Percentiles rank a stretch among this genome's conserved stretches.
These are phyloP conservation scores for Xylaria sp. DNA, from an alignment of 2,329 filamentous ascomycete genomes.

Conservation along the genomic window DNA sequence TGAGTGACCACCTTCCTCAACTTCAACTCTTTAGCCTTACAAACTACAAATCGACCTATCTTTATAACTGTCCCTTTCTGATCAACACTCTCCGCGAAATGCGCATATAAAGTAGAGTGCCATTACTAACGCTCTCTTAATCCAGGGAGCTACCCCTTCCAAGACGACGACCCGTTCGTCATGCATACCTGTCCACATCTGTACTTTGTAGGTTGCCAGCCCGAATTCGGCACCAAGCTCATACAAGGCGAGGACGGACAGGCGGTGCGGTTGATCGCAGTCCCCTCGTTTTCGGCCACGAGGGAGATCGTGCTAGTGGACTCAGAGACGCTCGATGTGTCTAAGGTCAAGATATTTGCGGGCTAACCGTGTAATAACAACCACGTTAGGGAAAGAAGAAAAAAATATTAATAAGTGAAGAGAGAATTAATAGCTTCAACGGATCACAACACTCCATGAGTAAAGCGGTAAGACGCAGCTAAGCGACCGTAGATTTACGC, in stretches of 20 bases:
- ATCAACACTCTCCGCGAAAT: neutral
- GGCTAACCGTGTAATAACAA: conserved; percentile 34
- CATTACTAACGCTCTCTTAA: conserved; percentile 14
- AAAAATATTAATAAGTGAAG: conserved; percentile 3
- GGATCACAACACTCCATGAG: neutral
- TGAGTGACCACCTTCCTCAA: conserved; percentile 61
- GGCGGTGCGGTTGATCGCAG: conserved; percentile 78
- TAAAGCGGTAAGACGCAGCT: no score
- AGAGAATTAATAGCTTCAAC: neutral
- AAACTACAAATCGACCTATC: neutral
- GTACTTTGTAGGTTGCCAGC: conserved; percentile 89
- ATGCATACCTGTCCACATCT: conserved; percentile 87
- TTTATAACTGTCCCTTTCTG: neutral
- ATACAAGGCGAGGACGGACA: conserved; percentile 76
- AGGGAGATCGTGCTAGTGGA: conserved; percentile 87
- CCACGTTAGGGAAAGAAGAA: neutral
- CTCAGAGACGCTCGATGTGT: conserved; percentile 83
- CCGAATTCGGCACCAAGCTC: conserved; percentile 76
- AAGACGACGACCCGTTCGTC: conserved; percentile 91
- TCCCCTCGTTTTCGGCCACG: conserved; percentile 84
- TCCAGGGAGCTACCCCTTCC: conserved; percentile 93
- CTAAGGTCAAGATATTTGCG: conserved; percentile 69
- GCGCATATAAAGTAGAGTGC: neutral
- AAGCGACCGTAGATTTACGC: no score
- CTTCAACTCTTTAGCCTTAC: neutral